Evolutionary conservation across 2,329 filamentous ascomycete species (phyloP).

Genomic region (Ophiosphaerella narmari): DNA sequence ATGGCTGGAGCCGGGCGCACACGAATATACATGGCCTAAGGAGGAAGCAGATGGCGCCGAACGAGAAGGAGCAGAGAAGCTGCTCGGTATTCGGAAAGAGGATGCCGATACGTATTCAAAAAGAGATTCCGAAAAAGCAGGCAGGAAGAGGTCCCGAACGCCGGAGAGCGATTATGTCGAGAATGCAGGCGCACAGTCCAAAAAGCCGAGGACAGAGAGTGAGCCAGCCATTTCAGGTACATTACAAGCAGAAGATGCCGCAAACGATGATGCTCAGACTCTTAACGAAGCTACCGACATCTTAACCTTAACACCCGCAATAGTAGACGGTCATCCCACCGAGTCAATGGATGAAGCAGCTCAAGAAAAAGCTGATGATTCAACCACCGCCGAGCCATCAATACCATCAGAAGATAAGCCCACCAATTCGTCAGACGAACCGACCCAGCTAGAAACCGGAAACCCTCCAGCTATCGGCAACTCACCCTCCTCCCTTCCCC

Average conservation of each 20-base stretch:
- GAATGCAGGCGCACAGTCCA: constrained; percentile 23
- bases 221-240: constrained; percentile 43
- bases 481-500: constrained; percentile 43
- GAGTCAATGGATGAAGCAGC: neutral
- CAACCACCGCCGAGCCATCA: neutral
- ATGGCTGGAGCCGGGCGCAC: constrained; percentile 80
- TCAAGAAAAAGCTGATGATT: neutral
- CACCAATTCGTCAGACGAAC: neutral
- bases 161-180: constrained; percentile 14
- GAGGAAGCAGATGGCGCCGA: constrained; percentile 78
- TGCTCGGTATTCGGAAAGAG: constrained; percentile 50
- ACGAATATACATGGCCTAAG: constrained; percentile 77
- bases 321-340: neutral
- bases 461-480: neutral
- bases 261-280: constrained; percentile 5
- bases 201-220: constrained; percentile 31
- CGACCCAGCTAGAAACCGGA: neutral
- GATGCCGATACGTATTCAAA: constrained; percentile 22
- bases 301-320: neutral
- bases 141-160: constrained; percentile 26
- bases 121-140: constrained; percentile 32
- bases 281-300: neutral
- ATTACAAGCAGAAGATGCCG: constrained; percentile 22
- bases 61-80: constrained; percentile 75
- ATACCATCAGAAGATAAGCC: neutral